Conservation (phyloP, 352 stramenopile species). For the Globisporangium okanoganense region DNA sequence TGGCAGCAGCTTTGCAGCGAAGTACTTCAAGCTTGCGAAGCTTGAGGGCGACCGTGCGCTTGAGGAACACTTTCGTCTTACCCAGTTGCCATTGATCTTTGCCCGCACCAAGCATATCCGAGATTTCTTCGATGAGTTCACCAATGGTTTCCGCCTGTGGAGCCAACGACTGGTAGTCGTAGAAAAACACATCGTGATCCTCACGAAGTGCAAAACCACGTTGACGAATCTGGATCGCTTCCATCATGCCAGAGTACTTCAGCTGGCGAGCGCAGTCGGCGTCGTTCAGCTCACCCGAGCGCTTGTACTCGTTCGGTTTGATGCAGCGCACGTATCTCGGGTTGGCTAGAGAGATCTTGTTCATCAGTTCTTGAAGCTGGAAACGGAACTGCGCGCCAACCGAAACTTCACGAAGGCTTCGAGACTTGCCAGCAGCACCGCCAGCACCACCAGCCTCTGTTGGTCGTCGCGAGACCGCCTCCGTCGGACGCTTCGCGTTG, state of each 20-base stretch:
- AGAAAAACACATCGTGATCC: slow-evolving; percentile 90
- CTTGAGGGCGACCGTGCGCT: slow-evolving; percentile 76
- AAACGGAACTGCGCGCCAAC: slow-evolving; percentile 88
- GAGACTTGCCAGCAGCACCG: slow-evolving; percentile 54
- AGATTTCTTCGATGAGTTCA: slow-evolving; percentile 83
- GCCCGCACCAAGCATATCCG: slow-evolving; percentile 74
- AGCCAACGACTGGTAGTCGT: slow-evolving; percentile 85
- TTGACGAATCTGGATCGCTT: slow-evolving; percentile 89
- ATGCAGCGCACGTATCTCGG: slow-evolving; percentile 88
- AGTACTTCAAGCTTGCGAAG: slow-evolving; percentile 77
- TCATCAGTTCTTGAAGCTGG: slow-evolving; percentile 87
- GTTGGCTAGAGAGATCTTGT: slow-evolving; percentile 86
- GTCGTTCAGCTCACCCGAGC: slow-evolving; percentile 73
- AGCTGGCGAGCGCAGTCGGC: slow-evolving; percentile 81
- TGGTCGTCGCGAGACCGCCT: slow-evolving; percentile 62
- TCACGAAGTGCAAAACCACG: slow-evolving; percentile 84
- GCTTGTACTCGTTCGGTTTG: slow-evolving; percentile 87
- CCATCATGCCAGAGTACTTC: slow-evolving; percentile 92
- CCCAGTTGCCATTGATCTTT: slow-evolving; percentile 89
- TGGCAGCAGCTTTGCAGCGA: slow-evolving; percentile 77
- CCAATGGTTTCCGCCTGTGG: slow-evolving; percentile 82
- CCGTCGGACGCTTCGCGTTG: slow-evolving; percentile 55
- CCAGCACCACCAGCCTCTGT: slow-evolving; percentile 31
- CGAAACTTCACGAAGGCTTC: slow-evolving; percentile 82
- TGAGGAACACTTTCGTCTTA: slow-evolving; percentile 88